Evolutionary conservation across 768 basidiomycete species (phyloP), one percentile per base, ranked within the genome.

Genomic region (Podaxis carcinomalis): DNA sequence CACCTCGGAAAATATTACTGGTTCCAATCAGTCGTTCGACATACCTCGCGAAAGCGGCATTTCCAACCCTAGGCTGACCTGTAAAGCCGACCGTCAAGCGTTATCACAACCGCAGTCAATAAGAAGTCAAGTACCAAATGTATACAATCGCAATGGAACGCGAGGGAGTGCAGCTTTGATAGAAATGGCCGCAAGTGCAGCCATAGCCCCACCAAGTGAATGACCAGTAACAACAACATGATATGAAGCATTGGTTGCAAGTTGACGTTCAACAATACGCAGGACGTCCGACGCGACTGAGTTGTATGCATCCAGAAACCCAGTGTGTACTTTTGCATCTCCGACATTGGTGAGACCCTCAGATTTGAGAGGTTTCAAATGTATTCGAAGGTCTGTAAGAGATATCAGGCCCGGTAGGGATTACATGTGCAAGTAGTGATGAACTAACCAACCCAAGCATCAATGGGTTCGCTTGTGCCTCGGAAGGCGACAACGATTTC

Each of bases 1-100:
- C 53, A 78, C 79, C 75, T 67, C 83, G 72, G 64, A 73, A 81
- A 57, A 79, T 73, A 62, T 77, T 77, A 2, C 65, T 52, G 5
- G 60, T 56, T 1, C 80, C 79, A 16, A 83, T 60, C 7, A 62
- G 57, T 9, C 62, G 62, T 59, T 83, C 80, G 3, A 79, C 74
- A 4, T 78, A 68, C 3, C 74, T 66, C 4, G 77, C 76, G 62
- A 77, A 83, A 1, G 65, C 67, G 0, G 62, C 61, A 56, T 83
- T 72, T 10, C 83, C 83, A 6, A 75, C 76, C 27, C 83, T 72
- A 11, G 82, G 82, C 68, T 84, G 83, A 13, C 81, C 82, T 82
- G 50, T 10, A 52, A 25, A 28, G 11, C 37, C 2, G 6, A 37
- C 27, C 28, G 52, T 59, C 14, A 52, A 32, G n/a, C 2, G 19